These are phyloP conservation scores for Babesia bovis DNA, from an alignment of 169 alveolate genomes.

Conservation along the genomic window DNA sequence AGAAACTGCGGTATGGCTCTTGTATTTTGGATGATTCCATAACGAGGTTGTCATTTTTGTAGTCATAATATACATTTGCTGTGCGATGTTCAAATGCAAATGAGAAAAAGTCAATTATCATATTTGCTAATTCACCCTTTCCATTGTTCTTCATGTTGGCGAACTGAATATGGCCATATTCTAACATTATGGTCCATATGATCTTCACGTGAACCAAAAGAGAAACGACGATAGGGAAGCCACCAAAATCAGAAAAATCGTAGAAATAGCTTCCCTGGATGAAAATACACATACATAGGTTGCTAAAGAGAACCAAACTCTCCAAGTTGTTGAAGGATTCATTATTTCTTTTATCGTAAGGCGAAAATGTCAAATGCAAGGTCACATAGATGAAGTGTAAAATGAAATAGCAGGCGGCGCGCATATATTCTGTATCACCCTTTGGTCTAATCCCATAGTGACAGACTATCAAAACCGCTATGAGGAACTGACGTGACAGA, in stretches of 20 bases:
- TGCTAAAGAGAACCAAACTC: conserved; percentile 10
- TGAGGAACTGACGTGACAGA: conserved; percentile 34
- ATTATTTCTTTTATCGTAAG: conserved; percentile 44
- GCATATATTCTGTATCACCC: conserved; percentile 49
- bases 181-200: conserved; percentile 34
- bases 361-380: conserved; percentile 25
- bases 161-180: conserved; percentile 24
- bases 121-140: neutral
- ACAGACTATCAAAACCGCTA: conserved; percentile 34
- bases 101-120: conserved; percentile 25
- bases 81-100: conserved; percentile 24
- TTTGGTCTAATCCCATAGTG: conserved; percentile 35
- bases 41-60: conserved; percentile 48
- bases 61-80: conserved; percentile 50
- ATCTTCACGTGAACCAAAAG: conserved; percentile 34
- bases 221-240: conserved; percentile 43
- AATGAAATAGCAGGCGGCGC: conserved; percentile 20
- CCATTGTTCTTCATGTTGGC: conserved; percentile 27
- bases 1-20: neutral
- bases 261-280: conserved; percentile 53
- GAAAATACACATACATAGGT: conserved; percentile 27
- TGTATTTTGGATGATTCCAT: conserved; percentile 19
- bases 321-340: conserved; percentile 27
- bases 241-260: conserved; percentile 52
- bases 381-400: conserved; percentile 30